Percentiles rank a stretch among this genome's conserved stretches.
These are phyloP conservation scores for cucumber (Cucumis sativus) DNA, from an alignment of 306 rosid genomes.

Conservation along the genomic window Cucumber_9930_V3 NC_026660.2:21622001-21622500, in stretches of 20 bases:
- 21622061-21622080: not conserved
- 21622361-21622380: not conserved
- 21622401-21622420: conserved; percentile 36
- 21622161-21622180: not conserved
- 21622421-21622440: conserved; percentile 19
- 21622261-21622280: not conserved
- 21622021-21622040: not conserved
- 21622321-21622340: not conserved
- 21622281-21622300: not conserved
- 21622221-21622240: not conserved
- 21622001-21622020: not conserved
- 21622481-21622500: not conserved
- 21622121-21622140: not conserved
- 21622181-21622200: not conserved
- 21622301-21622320: not conserved
- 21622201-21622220: not conserved
- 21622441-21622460: conserved; percentile 1
- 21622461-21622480: not conserved
- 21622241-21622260: not conserved
- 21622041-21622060: not conserved
- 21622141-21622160: not conserved
- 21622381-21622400: conserved; percentile 38
- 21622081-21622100: not conserved
- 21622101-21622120: not conserved
- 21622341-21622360: not conserved